A percentile compares a stretch with the other conserved stretches of the same genome.
phyloP scores from a whole-genome alignment of 2,329 filamentous ascomycete species.

The Pseudogymnoascus sp. region DNA sequence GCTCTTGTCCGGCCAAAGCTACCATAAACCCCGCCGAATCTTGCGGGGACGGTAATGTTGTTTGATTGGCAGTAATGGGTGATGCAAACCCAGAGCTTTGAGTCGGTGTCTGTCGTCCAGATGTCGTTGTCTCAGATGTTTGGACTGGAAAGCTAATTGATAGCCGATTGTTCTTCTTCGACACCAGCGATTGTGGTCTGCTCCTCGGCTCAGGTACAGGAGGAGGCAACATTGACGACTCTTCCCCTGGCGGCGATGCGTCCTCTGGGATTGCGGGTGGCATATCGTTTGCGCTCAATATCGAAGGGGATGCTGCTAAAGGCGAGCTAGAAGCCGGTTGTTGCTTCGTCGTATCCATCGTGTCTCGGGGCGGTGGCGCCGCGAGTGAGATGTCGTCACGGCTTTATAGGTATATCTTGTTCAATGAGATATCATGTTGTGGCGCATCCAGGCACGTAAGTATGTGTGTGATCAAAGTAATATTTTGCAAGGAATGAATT shows the following conservation, averaged over 20 bases:
- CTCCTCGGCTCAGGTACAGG: constrained; percentile 13
- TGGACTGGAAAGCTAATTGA: constrained; percentile 28
- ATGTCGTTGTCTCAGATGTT: constrained; percentile 13
- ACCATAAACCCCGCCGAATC: constrained; percentile 57
- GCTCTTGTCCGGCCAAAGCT: constrained; percentile 85
- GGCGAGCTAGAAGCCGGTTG: not conserved
- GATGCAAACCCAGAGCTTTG: constrained; percentile 24
- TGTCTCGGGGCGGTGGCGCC: not conserved
- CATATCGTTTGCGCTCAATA: not conserved
- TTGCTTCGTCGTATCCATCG: constrained; percentile 5
- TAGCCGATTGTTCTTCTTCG: constrained; percentile 22
- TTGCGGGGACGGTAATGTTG: constrained; percentile 20
- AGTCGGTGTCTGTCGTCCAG: constrained; percentile 18
- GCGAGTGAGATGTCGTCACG: not conserved
- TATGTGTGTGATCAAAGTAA: not conserved
- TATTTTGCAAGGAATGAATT: not conserved
- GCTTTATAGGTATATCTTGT: not conserved
- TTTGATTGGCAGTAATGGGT: constrained; percentile 21
- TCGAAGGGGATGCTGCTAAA: not conserved
- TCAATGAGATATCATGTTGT: constrained; percentile 2
- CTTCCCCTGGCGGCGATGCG: not conserved
- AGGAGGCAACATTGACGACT: constrained; percentile 20
- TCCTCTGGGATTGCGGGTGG: not conserved
- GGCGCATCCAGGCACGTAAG: not conserved
- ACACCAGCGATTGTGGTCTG: not conserved